phyloP scores from a whole-genome alignment of 75 land plant genomes.

The Pseudotsuga menziesii region DNA sequence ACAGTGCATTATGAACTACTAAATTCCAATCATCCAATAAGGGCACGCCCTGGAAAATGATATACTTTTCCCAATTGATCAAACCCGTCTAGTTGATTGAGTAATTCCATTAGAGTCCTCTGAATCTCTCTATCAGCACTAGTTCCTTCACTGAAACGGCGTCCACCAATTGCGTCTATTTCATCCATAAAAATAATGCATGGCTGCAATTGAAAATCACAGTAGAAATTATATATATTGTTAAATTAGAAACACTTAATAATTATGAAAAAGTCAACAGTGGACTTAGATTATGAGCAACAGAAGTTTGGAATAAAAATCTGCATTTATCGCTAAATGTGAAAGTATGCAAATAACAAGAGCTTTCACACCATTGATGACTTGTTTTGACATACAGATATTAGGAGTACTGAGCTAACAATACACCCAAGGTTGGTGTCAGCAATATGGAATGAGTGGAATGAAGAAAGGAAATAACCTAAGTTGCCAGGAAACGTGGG shows the following conservation, averaged over 20 bases:
- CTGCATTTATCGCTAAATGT: not conserved
- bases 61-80: slow-evolving; percentile 90
- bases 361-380: not conserved
- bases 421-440: not conserved
- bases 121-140: slow-evolving; percentile 96
- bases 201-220: slow-evolving; percentile 36
- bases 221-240: not conserved
- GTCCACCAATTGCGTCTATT: slow-evolving; percentile 96
- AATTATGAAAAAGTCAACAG: not conserved
- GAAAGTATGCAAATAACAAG: not conserved
- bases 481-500: too few relatives aligned
- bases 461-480: too few relatives aligned
- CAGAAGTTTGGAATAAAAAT: not conserved
- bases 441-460: too few relatives aligned
- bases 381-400: not conserved
- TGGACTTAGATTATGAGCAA: not conserved
- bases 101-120: slow-evolving; percentile 86
- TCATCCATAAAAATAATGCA: slow-evolving; percentile 98
- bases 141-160: slow-evolving; percentile 92
- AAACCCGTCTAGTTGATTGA: slow-evolving; percentile 91
- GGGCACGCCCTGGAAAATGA: not conserved
- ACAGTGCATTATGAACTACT: not conserved
- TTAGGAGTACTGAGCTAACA: not conserved
- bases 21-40: not conserved
- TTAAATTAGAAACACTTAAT: too few relatives aligned